Evolutionary conservation across 106 monocot genomes (phyloP).

Genomic region (Phalaenopsis equestris): DNA sequence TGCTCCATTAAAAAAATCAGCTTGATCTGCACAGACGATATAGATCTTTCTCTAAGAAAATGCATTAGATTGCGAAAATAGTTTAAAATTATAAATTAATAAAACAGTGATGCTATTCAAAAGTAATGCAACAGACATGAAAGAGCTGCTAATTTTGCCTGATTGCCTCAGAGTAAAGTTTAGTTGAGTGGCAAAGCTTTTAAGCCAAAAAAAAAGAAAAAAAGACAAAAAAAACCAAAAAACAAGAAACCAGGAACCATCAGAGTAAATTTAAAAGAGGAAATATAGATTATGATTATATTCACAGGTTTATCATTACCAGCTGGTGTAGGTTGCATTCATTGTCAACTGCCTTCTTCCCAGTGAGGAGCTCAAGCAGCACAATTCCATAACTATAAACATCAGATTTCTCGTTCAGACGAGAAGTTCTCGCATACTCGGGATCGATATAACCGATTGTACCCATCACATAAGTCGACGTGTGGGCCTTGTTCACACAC

Average conservation of each 20-base stretch:
- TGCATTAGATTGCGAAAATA: no score
- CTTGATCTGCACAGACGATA: no score
- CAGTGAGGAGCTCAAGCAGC: slow-evolving; percentile 83
- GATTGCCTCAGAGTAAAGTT: no score
- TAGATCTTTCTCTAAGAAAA: no score
- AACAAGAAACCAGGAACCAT: not conserved
- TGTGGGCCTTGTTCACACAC: slow-evolving; percentile 80
- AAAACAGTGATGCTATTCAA: no score
- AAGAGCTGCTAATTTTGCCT: no score
- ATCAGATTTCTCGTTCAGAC: slow-evolving; percentile 92
- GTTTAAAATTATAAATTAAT: no score
- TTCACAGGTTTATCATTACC: slow-evolving; percentile 26
- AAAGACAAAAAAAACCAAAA: not conserved
- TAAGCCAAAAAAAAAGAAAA: not conserved
- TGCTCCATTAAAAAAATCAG: no score
- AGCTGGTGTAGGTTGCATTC: slow-evolving; percentile 91
- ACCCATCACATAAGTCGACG: slow-evolving; percentile 92
- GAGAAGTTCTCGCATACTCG: slow-evolving; percentile 87
- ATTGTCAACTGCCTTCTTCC: slow-evolving; percentile 79
- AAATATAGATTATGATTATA: not conserved
- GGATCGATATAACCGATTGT: slow-evolving; percentile 97
- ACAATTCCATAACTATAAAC: slow-evolving; percentile 96
- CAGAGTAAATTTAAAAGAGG: not conserved
- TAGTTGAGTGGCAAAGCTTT: no score
- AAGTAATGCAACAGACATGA: no score